These are phyloP conservation scores for Fusarium sambucinum DNA, from an alignment of 2,329 filamentous ascomycete species.

Conservation along the genomic window DNA sequence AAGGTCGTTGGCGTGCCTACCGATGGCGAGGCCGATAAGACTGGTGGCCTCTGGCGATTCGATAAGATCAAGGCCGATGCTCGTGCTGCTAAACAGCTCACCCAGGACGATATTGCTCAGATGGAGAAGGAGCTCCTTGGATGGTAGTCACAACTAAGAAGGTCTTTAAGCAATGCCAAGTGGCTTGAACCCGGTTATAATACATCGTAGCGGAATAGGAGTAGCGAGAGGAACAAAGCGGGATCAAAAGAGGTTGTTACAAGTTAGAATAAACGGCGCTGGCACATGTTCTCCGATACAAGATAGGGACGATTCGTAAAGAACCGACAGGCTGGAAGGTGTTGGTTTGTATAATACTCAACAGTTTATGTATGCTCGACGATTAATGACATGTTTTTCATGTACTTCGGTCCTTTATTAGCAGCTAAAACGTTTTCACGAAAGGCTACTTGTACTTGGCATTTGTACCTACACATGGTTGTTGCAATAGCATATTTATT, in stretches of 20 bases:
- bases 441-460: neutral
- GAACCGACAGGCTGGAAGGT: conserved; percentile 9
- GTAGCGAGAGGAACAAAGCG: neutral
- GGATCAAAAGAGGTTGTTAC: conserved; percentile 27
- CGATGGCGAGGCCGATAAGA: conserved; percentile 70
- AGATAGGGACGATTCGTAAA: conserved; percentile 12
- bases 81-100: conserved; percentile 54
- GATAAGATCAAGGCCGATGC: conserved; percentile 62
- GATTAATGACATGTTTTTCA: conserved; percentile 37
- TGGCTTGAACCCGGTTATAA: conserved; percentile 21
- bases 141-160: conserved; percentile 47
- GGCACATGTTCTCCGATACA: conserved; percentile 25
- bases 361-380: conserved; percentile 32
- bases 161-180: neutral
- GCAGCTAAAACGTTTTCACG: neutral
- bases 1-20: conserved; percentile 60
- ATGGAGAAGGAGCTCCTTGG: conserved; percentile 61
- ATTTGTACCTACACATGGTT: neutral
- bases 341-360: conserved; percentile 40
- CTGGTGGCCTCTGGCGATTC: conserved; percentile 71
- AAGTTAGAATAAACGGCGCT: conserved; percentile 36
- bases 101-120: conserved; percentile 55
- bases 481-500: neutral
- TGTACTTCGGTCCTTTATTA: neutral
- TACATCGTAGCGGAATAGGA: conserved; percentile 1